Evolutionary conservation across 371 early-diverging fungal species (phyloP).

Genomic region (Catenaria anguillulae): DNA sequence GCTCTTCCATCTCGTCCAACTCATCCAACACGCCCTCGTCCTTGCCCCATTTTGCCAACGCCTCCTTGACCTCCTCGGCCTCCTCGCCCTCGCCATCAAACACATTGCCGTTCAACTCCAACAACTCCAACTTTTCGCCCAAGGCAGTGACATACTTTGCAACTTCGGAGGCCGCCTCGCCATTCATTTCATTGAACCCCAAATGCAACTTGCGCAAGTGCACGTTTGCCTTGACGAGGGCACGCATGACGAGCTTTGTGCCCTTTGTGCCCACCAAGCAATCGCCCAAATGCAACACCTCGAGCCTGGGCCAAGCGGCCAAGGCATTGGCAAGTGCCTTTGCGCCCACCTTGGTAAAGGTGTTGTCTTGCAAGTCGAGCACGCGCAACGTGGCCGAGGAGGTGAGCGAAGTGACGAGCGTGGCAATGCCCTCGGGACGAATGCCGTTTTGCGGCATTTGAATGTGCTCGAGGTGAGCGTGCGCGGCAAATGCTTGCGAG

Average conservation of each 20-base stretch:
- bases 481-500: conserved; percentile 66
- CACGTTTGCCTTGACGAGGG: conserved; percentile 39
- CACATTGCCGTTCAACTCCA: conserved; percentile 86
- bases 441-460: conserved; percentile 95
- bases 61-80: conserved; percentile 47
- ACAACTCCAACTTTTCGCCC: conserved; percentile 38
- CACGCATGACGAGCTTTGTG: conserved; percentile 40
- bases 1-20: conserved; percentile 87
- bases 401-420: conserved; percentile 51
- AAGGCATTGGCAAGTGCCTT: conserved; percentile 63
- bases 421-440: conserved; percentile 74
- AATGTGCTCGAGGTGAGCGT: conserved; percentile 57
- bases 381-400: conserved; percentile 49
- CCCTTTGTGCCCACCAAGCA: conserved; percentile 72
- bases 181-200: conserved; percentile 78
- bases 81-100: conserved; percentile 66
- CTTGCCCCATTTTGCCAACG: conserved; percentile 47
- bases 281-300: conserved; percentile 72
- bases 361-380: conserved; percentile 93
- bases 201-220: conserved; percentile 54
- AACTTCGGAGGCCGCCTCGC: conserved; percentile 45
- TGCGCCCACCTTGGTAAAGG: conserved; percentile 72
- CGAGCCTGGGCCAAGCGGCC: conserved; percentile 57
- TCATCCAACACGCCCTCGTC: conserved; percentile 70
- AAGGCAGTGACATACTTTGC: conserved; percentile 44